These are phyloP conservation scores for Gossypium herbaceum DNA, from an alignment of 345 rosid genomes.

Conservation along the genomic window DNA sequence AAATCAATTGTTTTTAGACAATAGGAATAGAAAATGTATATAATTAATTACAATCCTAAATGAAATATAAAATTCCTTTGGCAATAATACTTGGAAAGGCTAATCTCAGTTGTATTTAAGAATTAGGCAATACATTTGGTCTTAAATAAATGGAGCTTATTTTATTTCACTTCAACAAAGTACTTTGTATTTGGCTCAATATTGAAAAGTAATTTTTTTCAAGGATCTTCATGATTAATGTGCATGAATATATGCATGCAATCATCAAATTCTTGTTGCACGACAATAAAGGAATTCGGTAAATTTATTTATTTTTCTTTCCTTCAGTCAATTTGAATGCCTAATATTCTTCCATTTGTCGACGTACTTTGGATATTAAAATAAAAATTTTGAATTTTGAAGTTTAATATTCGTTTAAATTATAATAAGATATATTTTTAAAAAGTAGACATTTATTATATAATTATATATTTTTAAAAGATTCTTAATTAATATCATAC, in stretches of 20 bases:
- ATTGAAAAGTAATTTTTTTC: neutral
- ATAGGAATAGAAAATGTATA: neutral
- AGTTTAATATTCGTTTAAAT: too few species aligned
- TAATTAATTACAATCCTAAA: neutral
- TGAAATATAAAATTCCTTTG: neutral
- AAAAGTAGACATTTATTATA: too few species aligned
- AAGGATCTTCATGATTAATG: neutral
- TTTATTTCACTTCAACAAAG: neutral
- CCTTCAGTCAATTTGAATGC: neutral
- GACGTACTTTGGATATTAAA: neutral
- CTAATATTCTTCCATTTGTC: neutral
- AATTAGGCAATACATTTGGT: neutral
- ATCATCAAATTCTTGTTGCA: neutral
- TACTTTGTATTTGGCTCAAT: constrained; percentile 1
- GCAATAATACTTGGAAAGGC: neutral
- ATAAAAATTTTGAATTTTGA: neutral
- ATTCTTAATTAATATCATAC: too few species aligned
- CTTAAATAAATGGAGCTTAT: neutral
- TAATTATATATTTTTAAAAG: too few species aligned
- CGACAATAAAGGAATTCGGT: neutral
- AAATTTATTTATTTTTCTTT: neutral
- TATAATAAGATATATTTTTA: too few species aligned
- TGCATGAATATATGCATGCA: neutral
- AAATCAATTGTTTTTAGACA: too few species aligned
- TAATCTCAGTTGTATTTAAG: neutral